A percentile compares a stretch with the other conserved stretches of the same genome.
Evolutionary conservation across 768 basidiomycete species (phyloP).

Genomic region (Phaeotremella skinneri): DNA sequence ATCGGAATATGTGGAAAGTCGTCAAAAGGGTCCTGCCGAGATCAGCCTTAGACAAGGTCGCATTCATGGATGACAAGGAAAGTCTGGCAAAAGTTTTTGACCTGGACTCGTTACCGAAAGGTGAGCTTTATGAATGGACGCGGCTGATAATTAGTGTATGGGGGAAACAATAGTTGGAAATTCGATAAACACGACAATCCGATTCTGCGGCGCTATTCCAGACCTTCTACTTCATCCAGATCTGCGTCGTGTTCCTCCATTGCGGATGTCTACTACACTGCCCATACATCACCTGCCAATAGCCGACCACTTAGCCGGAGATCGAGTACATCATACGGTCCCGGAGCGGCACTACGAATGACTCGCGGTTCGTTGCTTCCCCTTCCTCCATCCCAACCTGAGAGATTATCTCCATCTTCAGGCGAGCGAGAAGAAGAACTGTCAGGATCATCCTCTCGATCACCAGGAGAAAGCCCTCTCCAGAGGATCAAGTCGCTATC

Average conservation of each 20-base stretch:
- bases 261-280: conserved; percentile 44
- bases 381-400: conserved; percentile 1
- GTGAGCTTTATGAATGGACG: conserved; percentile 14
- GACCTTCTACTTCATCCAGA: conserved; percentile 15
- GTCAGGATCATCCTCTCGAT: neutral
- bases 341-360: conserved; percentile 23
- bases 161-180: conserved; percentile 25
- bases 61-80: conserved; percentile 33
- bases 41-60: conserved; percentile 46
- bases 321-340: conserved; percentile 8
- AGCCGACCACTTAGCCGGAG: conserved; percentile 18
- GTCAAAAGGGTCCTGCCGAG: conserved; percentile 48
- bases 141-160: conserved; percentile 22
- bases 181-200: conserved; percentile 27
- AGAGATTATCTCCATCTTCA: too few species aligned
- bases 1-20: conserved; percentile 45
- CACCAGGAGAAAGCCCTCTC: conserved; percentile 6
- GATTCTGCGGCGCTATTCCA: conserved; percentile 22
- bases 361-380: neutral
- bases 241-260: conserved; percentile 30
- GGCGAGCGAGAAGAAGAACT: conserved; percentile 7
- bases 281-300: conserved; percentile 29
- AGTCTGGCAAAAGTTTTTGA: conserved; percentile 40
- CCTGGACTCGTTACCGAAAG: conserved; percentile 35
- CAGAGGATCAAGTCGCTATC: conserved; percentile 44